Percentiles rank a stretch among this genome's conserved stretches.
Evolutionary conservation across 257 asterid genomes (phyloP).

Genomic region (Solanum neorickii): DNA sequence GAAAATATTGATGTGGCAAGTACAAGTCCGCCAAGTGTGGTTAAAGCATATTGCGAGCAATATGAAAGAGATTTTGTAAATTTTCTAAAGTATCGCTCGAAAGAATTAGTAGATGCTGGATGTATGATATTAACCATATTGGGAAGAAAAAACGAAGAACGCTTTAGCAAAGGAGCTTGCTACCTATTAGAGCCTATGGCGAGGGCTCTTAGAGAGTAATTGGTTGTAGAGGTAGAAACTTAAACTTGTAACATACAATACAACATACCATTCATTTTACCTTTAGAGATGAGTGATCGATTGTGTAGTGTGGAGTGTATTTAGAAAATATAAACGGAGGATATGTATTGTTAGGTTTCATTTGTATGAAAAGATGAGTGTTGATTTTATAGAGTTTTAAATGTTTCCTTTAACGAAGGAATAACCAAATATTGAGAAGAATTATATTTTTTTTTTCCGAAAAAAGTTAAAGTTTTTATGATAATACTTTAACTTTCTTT

Average conservation of each 20-base stretch:
- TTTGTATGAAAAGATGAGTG: background rate
- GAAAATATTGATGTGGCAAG: conserved; percentile 28
- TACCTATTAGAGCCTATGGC: too few species aligned
- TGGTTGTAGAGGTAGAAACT: background rate
- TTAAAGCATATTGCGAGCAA: conserved; percentile 35
- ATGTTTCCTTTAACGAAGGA: too few species aligned
- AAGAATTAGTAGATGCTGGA: conserved; percentile 38
- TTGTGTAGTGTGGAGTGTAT: background rate
- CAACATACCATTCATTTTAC: too few species aligned
- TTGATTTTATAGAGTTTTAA: too few species aligned
- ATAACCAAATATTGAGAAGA: too few species aligned
- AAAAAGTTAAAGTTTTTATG: too few species aligned
- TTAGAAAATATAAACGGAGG: background rate
- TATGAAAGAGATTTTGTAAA: conserved; percentile 36
- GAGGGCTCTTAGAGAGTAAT: background rate
- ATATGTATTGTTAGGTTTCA: background rate
- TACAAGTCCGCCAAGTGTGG: conserved; percentile 22
- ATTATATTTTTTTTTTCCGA: too few species aligned
- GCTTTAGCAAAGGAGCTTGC: conserved; percentile 17
- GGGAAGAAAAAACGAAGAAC: conserved; percentile 37
- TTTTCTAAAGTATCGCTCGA: conserved; percentile 34
- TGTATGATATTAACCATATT: conserved; percentile 41
- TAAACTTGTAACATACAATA: background rate
- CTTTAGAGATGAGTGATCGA: background rate
- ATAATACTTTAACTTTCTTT: too few species aligned